These are phyloP conservation scores for Parietichytrium sp. DNA, from an alignment of 108 stramenopile genomes.

Conservation along the genomic window DNA sequence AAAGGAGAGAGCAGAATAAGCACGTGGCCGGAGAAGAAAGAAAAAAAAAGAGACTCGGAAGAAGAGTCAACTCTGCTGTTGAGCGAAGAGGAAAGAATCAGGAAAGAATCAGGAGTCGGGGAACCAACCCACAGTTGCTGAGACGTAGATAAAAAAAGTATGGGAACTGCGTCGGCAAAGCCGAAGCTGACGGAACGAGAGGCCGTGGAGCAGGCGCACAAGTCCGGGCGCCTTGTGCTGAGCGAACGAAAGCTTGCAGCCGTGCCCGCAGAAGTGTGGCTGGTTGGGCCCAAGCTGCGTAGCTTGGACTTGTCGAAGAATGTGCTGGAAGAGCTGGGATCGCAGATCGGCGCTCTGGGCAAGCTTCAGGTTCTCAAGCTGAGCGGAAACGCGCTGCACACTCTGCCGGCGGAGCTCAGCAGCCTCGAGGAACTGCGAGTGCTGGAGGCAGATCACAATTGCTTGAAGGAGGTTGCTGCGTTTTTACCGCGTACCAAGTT, in stretches of 20 bases:
- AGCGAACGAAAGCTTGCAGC: background rate
- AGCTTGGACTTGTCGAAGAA: slow-evolving; percentile 1
- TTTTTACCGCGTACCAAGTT: background rate
- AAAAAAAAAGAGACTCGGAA: no score
- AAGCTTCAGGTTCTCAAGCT: background rate
- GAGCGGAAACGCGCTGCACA: background rate
- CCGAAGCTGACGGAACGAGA: no score
- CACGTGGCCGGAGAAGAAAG: no score
- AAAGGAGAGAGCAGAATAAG: no score
- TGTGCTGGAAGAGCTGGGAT: background rate
- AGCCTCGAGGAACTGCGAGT: background rate
- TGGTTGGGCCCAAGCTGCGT: background rate
- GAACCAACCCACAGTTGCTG: no score
- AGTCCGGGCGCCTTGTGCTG: slow-evolving; percentile 21
- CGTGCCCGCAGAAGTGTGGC: slow-evolving; percentile 32
- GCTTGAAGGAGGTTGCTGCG: background rate
- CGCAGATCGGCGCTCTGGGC: background rate
- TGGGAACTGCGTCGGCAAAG: no score
- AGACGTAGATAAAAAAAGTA: no score
- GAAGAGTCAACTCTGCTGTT: no score
- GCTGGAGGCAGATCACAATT: background rate
- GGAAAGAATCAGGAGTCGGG: no score
- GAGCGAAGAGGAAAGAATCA: no score
- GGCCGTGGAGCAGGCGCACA: background rate
- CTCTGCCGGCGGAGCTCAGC: background rate